phyloP scores from a whole-genome alignment of 2,329 filamentous ascomycete genomes.

The Xylariaceae sp. region DNA sequence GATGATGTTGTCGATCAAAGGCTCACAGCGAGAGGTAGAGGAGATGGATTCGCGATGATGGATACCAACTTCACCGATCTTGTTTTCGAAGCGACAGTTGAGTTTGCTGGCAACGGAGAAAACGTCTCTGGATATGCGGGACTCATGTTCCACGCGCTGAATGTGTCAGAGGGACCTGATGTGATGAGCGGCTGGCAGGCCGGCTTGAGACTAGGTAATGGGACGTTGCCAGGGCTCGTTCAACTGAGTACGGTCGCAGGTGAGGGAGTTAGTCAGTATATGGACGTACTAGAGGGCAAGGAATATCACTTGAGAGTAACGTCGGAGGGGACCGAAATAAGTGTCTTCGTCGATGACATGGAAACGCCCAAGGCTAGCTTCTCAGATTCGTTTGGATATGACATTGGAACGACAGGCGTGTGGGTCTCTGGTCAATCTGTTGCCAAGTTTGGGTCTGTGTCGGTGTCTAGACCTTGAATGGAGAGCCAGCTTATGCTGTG shows the following conservation, averaged over 20 bases:
- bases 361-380: conserved; percentile 5
- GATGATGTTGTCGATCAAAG: conserved; percentile 30
- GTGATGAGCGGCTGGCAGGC: too few relatives aligned
- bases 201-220: conserved; percentile 20
- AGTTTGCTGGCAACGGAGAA: conserved; percentile 7
- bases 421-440: conserved; percentile 2
- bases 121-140: conserved; percentile 21
- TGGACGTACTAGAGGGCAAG: background rate
- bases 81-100: conserved; percentile 27
- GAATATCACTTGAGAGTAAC: conserved; percentile 22
- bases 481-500: background rate
- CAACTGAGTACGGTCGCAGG: background rate
- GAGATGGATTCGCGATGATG: conserved; percentile 24
- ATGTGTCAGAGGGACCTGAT: conserved; percentile 5
- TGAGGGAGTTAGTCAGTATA: conserved; percentile 11
- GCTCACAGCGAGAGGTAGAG: conserved; percentile 14
- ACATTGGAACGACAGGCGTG: conserved; percentile 18
- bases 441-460: conserved; percentile 23
- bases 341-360: conserved; percentile 24
- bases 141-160: conserved; percentile 29
- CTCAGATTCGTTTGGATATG: conserved; percentile 11
- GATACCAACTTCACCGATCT: conserved; percentile 34
- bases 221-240: background rate
- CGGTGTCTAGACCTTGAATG: conserved; percentile 20
- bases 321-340: conserved; percentile 21